Percentiles rank a stretch among this genome's conserved stretches.
phyloP scores from a whole-genome alignment of 306 rosid genomes.

The Quercus alba region DNA sequence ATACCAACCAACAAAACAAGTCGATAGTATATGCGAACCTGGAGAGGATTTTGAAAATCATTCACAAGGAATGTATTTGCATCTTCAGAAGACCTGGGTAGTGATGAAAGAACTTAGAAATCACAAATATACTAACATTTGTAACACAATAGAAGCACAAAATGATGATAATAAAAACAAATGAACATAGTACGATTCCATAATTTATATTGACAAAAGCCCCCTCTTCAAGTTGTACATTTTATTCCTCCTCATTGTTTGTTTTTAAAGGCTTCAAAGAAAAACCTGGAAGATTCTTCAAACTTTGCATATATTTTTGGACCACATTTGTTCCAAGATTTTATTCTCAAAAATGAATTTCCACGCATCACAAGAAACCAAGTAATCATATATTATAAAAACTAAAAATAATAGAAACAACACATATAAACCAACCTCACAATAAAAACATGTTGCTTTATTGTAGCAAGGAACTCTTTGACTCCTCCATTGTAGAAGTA shows the following conservation, averaged over 20 bases:
- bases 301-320: background rate
- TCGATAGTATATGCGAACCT: constrained; percentile 45
- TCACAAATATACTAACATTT: background rate
- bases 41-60: constrained; percentile 91
- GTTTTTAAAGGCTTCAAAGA: background rate
- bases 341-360: background rate
- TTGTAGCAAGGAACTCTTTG: constrained; percentile 90
- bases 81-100: constrained; percentile 86
- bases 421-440: constrained; percentile 60
- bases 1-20: constrained; percentile 10
- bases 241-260: background rate
- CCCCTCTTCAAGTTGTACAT: background rate
- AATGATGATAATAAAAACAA: background rate
- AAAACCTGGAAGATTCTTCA: background rate
- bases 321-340: background rate
- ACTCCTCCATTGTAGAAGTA: constrained; percentile 99
- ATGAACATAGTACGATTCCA: background rate
- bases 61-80: constrained; percentile 81
- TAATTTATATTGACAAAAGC: background rate
- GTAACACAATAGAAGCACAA: constrained; percentile 1
- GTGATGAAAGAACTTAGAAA: constrained; percentile 19
- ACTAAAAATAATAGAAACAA: background rate
- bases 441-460: constrained; percentile 87
- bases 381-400: background rate
- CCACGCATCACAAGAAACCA: constrained; percentile 11